Conservation (phyloP, 371 early-diverging fungal genomes). For the Mucor piriformis region DNA sequence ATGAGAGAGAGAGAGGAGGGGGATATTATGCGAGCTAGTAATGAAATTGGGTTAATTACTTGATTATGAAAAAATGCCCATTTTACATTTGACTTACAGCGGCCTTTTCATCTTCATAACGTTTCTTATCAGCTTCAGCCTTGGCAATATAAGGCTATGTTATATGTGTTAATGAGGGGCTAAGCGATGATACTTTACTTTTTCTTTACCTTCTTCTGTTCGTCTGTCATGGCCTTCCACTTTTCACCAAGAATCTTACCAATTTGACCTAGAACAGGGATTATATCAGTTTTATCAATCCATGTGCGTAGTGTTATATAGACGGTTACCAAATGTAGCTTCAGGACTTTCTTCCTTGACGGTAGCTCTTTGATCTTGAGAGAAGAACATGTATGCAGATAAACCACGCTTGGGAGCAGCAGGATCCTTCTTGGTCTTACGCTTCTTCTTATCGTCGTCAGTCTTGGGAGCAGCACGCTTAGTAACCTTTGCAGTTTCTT, state of each 20-base stretch:
- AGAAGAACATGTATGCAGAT: conserved; percentile 85
- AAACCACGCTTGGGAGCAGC: conserved; percentile 80
- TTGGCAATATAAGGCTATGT: conserved; percentile 52
- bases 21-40: conserved; percentile 4
- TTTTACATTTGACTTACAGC: conserved; percentile 27
- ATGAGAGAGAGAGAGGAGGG: background rate
- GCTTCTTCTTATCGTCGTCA: conserved; percentile 38
- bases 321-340: conserved; percentile 79
- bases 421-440: conserved; percentile 62
- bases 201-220: conserved; percentile 58
- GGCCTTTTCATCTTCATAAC: conserved; percentile 75
- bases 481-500: conserved; percentile 20
- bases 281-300: background rate
- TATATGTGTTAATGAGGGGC: conserved; percentile 14
- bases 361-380: conserved; percentile 68
- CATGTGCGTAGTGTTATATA: background rate
- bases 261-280: conserved; percentile 66
- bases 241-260: conserved; percentile 80
- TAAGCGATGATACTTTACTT: background rate
- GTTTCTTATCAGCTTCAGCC: conserved; percentile 70
- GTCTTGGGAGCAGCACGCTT: conserved; percentile 20
- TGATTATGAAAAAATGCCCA: background rate
- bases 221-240: conserved; percentile 73
- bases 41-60: background rate
- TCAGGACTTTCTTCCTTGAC: conserved; percentile 80